Percentiles rank a stretch among this genome's conserved stretches.
Conservation (phyloP, 768 basidiomycete species). For the Suillus decipiens region DNA sequence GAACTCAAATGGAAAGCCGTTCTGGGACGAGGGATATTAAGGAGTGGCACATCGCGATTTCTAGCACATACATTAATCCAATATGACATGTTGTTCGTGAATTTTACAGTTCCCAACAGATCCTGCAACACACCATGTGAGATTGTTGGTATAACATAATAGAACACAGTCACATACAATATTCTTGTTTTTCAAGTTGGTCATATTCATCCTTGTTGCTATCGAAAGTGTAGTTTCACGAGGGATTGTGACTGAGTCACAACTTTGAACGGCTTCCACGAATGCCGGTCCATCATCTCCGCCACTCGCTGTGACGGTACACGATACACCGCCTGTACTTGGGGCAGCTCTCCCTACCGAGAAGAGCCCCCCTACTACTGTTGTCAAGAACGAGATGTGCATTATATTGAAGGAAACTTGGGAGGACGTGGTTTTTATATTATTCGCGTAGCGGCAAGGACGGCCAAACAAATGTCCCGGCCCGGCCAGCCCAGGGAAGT, state of each 20-base stretch:
- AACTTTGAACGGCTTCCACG: slow-evolving; percentile 43
- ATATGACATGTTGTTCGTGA: slow-evolving; percentile 51
- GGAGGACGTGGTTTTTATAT: not conserved
- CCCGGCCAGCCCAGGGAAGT: not conserved
- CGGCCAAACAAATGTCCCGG: not conserved
- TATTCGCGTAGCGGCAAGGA: not conserved
- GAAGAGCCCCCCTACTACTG: not conserved
- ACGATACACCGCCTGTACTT: slow-evolving; percentile 22
- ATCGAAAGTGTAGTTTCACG: slow-evolving; percentile 51
- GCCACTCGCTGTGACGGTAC: slow-evolving; percentile 46
- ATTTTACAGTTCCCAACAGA: slow-evolving; percentile 52
- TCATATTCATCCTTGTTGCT: slow-evolving; percentile 54
- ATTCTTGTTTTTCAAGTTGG: slow-evolving; percentile 47
- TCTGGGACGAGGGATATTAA: slow-evolving; percentile 31
- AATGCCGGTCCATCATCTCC: slow-evolving; percentile 55
- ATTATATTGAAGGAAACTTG: not conserved
- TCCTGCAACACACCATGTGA: slow-evolving; percentile 32
- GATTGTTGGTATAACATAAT: not conserved
- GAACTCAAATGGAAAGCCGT: slow-evolving; percentile 54
- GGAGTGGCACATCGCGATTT: not conserved
- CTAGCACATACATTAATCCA: slow-evolving; percentile 47
- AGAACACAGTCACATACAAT: slow-evolving; percentile 39
- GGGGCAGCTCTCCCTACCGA: not conserved
- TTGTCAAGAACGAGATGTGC: not conserved
- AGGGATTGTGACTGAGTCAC: slow-evolving; percentile 46